Percentiles rank a stretch among this genome's conserved stretches.
phyloP scores from a whole-genome alignment of 345 rosid species.

The Corchorus capsularis region DNA sequence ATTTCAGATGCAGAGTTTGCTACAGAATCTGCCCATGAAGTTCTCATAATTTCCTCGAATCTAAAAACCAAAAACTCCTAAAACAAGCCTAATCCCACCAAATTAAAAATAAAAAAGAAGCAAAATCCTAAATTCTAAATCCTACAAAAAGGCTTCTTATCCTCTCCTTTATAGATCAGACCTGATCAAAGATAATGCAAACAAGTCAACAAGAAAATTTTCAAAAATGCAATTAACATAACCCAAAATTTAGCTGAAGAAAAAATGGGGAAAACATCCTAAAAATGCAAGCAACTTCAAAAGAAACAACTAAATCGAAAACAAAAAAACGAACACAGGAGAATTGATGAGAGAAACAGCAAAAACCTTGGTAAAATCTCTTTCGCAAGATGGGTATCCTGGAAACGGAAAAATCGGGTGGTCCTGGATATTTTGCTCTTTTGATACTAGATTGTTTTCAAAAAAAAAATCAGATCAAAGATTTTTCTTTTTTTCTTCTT shows the following conservation, averaged over 20 bases:
- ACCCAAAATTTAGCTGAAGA: background rate
- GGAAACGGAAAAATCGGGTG: background rate
- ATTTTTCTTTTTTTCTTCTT: background rate
- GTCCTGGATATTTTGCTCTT: background rate
- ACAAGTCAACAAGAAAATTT: background rate
- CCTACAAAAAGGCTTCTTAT: constrained; percentile 11
- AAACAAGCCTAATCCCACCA: background rate
- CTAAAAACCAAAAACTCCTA: background rate
- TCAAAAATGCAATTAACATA: background rate
- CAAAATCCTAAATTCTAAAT: background rate
- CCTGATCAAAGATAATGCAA: constrained; percentile 8
- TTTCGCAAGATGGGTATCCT: background rate
- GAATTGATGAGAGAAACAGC: constrained; percentile 2
- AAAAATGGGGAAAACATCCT: background rate
- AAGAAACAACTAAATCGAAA: background rate
- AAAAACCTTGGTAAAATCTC: constrained; percentile 4
- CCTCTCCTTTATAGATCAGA: constrained; percentile 14
- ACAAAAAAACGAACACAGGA: background rate
- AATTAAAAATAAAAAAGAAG: background rate
- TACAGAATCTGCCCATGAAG: constrained; percentile 95
- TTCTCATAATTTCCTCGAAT: constrained; percentile 53
- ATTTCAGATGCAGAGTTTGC: constrained; percentile 82
- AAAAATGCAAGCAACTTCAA: background rate
- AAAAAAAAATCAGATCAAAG: background rate
- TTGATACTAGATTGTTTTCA: background rate